These are phyloP conservation scores for Lachnellula willkommii DNA, from an alignment of 2,329 filamentous ascomycete species.

Conservation along the genomic window DNA sequence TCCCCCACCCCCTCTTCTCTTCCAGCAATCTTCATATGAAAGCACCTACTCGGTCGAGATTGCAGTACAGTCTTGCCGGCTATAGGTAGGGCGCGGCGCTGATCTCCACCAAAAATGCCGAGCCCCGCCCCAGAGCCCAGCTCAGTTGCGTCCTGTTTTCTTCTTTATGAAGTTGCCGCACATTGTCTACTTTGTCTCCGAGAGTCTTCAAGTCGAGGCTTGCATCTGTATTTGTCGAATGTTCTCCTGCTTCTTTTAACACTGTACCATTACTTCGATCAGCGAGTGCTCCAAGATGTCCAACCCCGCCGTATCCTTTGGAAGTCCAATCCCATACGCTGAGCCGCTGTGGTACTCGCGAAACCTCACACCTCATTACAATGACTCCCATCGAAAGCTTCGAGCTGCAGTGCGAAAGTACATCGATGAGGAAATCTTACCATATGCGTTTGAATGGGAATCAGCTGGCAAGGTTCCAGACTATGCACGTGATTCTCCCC, in stretches of 20 bases:
- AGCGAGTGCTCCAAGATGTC: neutral
- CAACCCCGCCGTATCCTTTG: slow-evolving; percentile 18
- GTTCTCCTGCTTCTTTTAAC: no score
- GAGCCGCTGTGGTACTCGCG: slow-evolving; percentile 32
- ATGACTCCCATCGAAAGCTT: slow-evolving; percentile 52
- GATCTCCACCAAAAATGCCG: neutral
- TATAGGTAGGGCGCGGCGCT: neutral
- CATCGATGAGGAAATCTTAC: slow-evolving; percentile 52
- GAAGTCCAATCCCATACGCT: slow-evolving; percentile 27
- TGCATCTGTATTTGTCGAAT: no score
- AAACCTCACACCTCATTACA: slow-evolving; percentile 52
- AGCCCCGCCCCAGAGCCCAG: neutral
- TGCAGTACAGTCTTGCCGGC: neutral
- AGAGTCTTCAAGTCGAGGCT: no score
- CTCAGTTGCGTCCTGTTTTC: neutral
- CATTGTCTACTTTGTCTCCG: no score
- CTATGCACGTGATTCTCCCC: slow-evolving; percentile 31
- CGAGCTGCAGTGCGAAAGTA: slow-evolving; percentile 53
- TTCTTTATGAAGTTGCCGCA: no score
- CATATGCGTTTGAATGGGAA: slow-evolving; percentile 60
- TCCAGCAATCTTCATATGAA: neutral
- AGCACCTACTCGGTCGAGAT: neutral
- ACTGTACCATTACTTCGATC: no score
- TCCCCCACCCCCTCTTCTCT: neutral
- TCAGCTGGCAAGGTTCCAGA: slow-evolving; percentile 47